phyloP scores from a whole-genome alignment of 2,329 filamentous ascomycete species.

The Conoideocrella luteorostrata region DNA sequence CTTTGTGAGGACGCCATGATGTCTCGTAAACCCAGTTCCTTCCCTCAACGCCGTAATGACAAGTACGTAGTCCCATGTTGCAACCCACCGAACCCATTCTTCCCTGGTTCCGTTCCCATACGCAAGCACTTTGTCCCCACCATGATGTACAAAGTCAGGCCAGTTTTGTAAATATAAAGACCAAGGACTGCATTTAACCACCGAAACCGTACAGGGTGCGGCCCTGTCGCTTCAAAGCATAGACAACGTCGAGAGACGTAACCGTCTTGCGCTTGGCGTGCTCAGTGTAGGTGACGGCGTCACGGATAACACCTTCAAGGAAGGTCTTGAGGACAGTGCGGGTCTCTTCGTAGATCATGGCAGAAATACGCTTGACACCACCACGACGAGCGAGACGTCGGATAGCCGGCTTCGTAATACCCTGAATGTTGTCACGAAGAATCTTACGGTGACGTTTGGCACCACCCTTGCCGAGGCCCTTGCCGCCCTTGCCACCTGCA shows the following conservation, averaged over 20 bases:
- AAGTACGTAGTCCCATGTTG: constrained; percentile 19
- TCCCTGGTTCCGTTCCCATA: not conserved
- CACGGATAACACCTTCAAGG: constrained; percentile 70
- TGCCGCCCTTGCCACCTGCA: constrained; percentile 87
- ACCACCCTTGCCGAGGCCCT: constrained; percentile 96
- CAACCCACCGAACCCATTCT: constrained; percentile 17
- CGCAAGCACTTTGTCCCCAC: not conserved
- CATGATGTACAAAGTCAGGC: constrained; percentile 8
- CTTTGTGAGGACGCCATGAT: constrained; percentile 23
- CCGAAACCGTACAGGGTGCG: constrained; percentile 84
- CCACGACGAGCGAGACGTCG: constrained; percentile 97
- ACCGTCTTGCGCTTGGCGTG: constrained; percentile 79
- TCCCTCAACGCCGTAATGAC: constrained; percentile 7
- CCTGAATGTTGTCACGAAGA: constrained; percentile 98
- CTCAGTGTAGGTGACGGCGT: constrained; percentile 72
- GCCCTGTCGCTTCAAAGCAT: constrained; percentile 62
- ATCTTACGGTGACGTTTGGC: constrained; percentile 99
- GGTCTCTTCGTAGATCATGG: constrained; percentile 81
- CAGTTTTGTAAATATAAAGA: not conserved
- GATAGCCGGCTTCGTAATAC: constrained; percentile 98
- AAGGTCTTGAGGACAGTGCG: constrained; percentile 73
- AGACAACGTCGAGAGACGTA: constrained; percentile 63
- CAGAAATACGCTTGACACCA: constrained; percentile 99
- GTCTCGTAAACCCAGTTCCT: constrained; percentile 8
- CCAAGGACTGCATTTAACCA: constrained; percentile 51